Conservation (phyloP, 2,329 filamentous ascomycete genomes). For the Coniella lustricola region DNA sequence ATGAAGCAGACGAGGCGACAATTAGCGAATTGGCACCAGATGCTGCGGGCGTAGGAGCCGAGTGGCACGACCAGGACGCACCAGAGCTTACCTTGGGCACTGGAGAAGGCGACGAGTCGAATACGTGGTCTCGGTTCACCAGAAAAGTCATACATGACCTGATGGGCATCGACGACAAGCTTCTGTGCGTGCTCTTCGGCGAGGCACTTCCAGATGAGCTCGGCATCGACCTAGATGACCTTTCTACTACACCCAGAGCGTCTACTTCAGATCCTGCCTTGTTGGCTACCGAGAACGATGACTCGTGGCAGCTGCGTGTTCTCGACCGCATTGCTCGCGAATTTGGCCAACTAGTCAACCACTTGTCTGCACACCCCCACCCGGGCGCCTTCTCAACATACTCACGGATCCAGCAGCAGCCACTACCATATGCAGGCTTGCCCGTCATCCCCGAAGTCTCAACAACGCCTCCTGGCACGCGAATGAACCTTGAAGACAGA, state of each 20-base stretch:
- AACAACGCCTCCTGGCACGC: conserved; percentile 21
- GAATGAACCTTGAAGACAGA: conserved; percentile 8
- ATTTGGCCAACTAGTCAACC: conserved; percentile 74
- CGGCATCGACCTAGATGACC: conserved; percentile 30
- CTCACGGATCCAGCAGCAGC: conserved; percentile 53
- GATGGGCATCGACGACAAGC: conserved; percentile 80
- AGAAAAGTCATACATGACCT: conserved; percentile 81
- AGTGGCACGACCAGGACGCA: conserved; percentile 48
- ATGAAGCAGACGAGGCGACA: conserved; percentile 25
- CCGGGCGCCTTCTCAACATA: conserved; percentile 87
- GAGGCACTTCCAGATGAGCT: conserved; percentile 57
- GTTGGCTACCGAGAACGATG: conserved; percentile 20
- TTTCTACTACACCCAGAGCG: conserved; percentile 41
- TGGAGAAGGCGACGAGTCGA: conserved; percentile 47
- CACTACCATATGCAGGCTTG: conserved; percentile 72
- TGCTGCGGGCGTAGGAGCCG: conserved; percentile 30
- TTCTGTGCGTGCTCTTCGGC: conserved; percentile 81
- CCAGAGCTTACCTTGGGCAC: conserved; percentile 29
- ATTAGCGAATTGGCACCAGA: conserved; percentile 30
- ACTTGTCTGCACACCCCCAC: conserved; percentile 66
- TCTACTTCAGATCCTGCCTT: conserved; percentile 19
- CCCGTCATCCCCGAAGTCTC: conserved; percentile 53
- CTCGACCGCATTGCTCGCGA: conserved; percentile 82
- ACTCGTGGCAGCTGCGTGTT: conserved; percentile 67
- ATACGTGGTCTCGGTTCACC: conserved; percentile 75